These are phyloP conservation scores for Didymella exigua DNA, from an alignment of 2,329 filamentous ascomycete genomes.

Conservation along the genomic window DNA sequence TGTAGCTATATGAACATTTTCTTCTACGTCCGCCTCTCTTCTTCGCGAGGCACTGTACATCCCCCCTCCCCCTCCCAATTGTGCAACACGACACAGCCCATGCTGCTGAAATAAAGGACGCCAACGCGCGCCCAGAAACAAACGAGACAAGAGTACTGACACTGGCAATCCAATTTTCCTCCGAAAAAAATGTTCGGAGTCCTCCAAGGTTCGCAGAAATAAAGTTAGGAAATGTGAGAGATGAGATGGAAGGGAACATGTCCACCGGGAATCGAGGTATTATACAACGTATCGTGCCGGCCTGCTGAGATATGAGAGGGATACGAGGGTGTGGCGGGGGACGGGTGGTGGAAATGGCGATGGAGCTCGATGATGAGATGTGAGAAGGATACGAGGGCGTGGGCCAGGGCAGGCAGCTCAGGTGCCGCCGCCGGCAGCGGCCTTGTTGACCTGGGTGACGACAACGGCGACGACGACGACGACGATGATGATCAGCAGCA, in stretches of 20 bases:
- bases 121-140: neutral
- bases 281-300: constrained; percentile 23
- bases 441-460: constrained; percentile 38
- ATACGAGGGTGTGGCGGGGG: constrained; percentile 10
- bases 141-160: constrained; percentile 5
- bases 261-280: constrained; percentile 23
- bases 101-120: constrained; percentile 5
- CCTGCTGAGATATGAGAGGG: constrained; percentile 20
- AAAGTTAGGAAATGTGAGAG: neutral
- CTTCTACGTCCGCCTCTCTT: neutral
- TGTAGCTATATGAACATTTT: constrained; percentile 6
- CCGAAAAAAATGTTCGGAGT: neutral
- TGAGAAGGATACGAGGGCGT: neutral
- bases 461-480: constrained; percentile 50
- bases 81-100: neutral
- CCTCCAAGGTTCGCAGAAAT: neutral
- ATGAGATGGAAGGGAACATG: constrained; percentile 5
- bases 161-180: neutral
- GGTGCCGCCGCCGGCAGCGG: constrained; percentile 15
- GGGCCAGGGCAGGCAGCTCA: neutral
- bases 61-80: neutral
- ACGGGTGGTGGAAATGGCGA: constrained; percentile 10
- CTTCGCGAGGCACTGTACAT: neutral
- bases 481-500: constrained; percentile 48
- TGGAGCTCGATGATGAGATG: neutral